Conservation (phyloP, 805 yeast species). For the Teunomyces barrocoloradensis region DNA sequence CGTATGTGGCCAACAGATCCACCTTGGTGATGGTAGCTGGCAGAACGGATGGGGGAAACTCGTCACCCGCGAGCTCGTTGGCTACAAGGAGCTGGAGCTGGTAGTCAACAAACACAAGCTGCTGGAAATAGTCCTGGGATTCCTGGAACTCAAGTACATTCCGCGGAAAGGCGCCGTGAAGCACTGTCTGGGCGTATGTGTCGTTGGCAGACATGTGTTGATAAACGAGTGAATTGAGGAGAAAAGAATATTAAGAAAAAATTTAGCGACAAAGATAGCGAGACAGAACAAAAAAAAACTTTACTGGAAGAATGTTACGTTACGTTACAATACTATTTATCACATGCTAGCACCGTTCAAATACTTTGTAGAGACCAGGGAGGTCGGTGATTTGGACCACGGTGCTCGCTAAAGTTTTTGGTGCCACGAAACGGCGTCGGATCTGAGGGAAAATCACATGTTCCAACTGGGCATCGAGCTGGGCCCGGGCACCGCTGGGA, state of each 20-base stretch:
- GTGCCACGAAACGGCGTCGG: conserved; percentile 62
- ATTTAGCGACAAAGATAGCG: not conserved
- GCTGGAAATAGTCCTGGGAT: conserved; percentile 32
- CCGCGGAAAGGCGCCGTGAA: conserved; percentile 38
- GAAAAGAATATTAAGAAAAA: not conserved
- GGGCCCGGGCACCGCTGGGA: conserved; percentile 12
- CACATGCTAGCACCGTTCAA: conserved; percentile 72
- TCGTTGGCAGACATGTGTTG: conserved; percentile 18
- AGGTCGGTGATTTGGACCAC: conserved; percentile 85
- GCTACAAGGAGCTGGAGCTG: conserved; percentile 32
- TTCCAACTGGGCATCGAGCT: conserved; percentile 43
- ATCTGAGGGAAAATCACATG: conserved; percentile 62
- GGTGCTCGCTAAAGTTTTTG: conserved; percentile 47
- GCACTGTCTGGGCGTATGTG: conserved; percentile 23
- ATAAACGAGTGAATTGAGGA: not conserved
- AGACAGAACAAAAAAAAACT: not conserved
- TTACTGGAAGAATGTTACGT: not conserved
- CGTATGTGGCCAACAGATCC: conserved; percentile 24
- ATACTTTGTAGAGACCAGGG: conserved; percentile 87
- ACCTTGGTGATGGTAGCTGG: conserved; percentile 16
- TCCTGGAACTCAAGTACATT: conserved; percentile 32
- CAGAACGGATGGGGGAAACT: conserved; percentile 14
- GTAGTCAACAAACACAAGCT: conserved; percentile 35
- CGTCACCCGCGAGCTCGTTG: conserved; percentile 14
- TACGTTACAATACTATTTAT: not conserved